Evolutionary conservation across 306 rosid genomes (phyloP).

Genomic region (Ochetophila trinervis): DNA sequence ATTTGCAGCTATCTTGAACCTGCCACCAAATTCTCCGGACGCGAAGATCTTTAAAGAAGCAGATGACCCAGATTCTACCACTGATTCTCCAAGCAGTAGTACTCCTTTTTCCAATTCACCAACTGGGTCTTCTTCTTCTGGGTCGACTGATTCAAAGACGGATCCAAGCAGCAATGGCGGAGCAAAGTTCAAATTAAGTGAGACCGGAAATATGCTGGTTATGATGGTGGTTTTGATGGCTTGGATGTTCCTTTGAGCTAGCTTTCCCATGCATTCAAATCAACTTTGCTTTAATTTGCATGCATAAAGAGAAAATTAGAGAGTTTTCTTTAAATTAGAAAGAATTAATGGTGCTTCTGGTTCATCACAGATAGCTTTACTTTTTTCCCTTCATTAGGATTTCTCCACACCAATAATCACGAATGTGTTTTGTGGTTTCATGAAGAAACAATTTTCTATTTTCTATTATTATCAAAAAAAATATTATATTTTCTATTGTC

Average conservation of each 20-base stretch:
- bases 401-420: no score
- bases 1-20: constrained; percentile 13
- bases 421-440: no score
- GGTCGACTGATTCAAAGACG: constrained; percentile 11
- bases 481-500: no score
- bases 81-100: constrained; percentile 3
- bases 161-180: constrained; percentile 6
- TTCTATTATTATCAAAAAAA: no score
- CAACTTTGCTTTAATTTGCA: no score
- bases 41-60: constrained; percentile 20
- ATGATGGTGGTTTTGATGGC: constrained; percentile 7
- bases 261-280: no score
- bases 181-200: neutral
- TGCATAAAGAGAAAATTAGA: no score
- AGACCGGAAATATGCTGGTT: neutral
- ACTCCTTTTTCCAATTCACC: constrained; percentile 7
- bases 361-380: no score
- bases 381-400: no score
- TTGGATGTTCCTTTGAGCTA: neutral
- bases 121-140: constrained; percentile 1
- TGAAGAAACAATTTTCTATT: no score
- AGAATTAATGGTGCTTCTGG: no score
- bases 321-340: no score
- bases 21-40: constrained; percentile 15
- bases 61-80: constrained; percentile 16